Conservation (phyloP, 2,329 filamentous ascomycete species). For the Clonostachys rhizophaga region DNA sequence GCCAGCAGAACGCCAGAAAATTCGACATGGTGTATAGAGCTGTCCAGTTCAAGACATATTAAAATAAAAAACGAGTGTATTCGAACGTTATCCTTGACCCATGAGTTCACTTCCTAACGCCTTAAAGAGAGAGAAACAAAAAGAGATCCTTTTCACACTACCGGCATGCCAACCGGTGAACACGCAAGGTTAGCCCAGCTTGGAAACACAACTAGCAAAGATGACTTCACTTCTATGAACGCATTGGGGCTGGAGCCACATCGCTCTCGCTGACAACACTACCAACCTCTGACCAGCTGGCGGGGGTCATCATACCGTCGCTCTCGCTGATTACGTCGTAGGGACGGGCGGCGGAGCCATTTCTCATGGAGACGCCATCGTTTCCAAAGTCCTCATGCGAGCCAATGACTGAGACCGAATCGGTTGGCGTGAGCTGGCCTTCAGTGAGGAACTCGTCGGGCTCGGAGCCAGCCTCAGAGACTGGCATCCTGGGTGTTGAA, state of each 20-base stretch:
- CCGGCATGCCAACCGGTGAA: neutral
- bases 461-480: slow-evolving; percentile 41
- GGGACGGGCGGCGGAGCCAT: slow-evolving; percentile 28
- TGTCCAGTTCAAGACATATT: too few species aligned
- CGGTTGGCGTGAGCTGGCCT: slow-evolving; percentile 53
- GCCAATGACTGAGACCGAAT: slow-evolving; percentile 49
- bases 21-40: too few species aligned
- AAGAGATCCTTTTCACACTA: too few species aligned
- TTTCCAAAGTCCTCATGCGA: slow-evolving; percentile 43
- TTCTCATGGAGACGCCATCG: slow-evolving; percentile 30
- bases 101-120: too few species aligned
- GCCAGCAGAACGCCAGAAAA: too few species aligned
- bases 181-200: neutral
- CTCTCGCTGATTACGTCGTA: slow-evolving; percentile 54
- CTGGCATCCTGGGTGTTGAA: slow-evolving; percentile 38
- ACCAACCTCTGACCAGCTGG: slow-evolving; percentile 62
- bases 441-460: slow-evolving; percentile 32
- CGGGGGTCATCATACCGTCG: slow-evolving; percentile 54
- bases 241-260: slow-evolving; percentile 7
- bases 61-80: too few species aligned
- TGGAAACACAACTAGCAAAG: neutral
- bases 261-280: slow-evolving; percentile 57
- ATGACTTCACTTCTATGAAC: neutral
- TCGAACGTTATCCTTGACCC: too few species aligned
- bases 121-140: too few species aligned